Conservation (phyloP, 495 filamentous ascomycete species). For the Penicillium angulare region DNA sequence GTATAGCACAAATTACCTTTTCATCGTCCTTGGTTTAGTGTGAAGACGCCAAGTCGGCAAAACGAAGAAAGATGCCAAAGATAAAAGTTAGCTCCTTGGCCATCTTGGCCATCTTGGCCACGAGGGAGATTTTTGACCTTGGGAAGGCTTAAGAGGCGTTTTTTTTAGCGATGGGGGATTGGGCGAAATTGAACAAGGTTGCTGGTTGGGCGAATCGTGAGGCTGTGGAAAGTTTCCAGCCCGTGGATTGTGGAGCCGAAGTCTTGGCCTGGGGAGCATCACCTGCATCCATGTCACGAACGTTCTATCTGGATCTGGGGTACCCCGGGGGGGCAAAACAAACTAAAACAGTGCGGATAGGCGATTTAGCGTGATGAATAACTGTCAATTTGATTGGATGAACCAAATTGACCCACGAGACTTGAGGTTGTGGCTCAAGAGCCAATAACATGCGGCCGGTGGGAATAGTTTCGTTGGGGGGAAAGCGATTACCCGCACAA, state of each 20-base stretch:
- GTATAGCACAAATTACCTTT: slow-evolving; percentile 16
- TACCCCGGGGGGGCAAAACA: neutral
- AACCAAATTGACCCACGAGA: slow-evolving; percentile 11
- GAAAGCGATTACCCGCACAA: slow-evolving; percentile 25
- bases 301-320: neutral
- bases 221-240: slow-evolving; percentile 1
- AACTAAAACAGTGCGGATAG: neutral
- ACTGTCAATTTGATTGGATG: slow-evolving; percentile 2
- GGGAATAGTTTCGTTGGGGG: no score
- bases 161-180: slow-evolving; percentile 1
- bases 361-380: neutral
- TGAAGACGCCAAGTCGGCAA: slow-evolving; percentile 14
- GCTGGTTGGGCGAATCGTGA: slow-evolving; percentile 1
- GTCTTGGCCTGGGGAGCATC: slow-evolving; percentile 2
- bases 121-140: slow-evolving; percentile 7
- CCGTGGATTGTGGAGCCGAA: neutral
- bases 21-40: neutral
- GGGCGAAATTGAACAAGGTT: neutral
- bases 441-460: no score
- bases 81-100: slow-evolving; percentile 2
- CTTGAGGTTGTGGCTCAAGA: no score
- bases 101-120: slow-evolving; percentile 10
- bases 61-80: slow-evolving; percentile 11
- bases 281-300: neutral
- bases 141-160: neutral